Evolutionary conservation across 305 asterid genomes (phyloP).

Genomic region (Solanum hybrid): DNA sequence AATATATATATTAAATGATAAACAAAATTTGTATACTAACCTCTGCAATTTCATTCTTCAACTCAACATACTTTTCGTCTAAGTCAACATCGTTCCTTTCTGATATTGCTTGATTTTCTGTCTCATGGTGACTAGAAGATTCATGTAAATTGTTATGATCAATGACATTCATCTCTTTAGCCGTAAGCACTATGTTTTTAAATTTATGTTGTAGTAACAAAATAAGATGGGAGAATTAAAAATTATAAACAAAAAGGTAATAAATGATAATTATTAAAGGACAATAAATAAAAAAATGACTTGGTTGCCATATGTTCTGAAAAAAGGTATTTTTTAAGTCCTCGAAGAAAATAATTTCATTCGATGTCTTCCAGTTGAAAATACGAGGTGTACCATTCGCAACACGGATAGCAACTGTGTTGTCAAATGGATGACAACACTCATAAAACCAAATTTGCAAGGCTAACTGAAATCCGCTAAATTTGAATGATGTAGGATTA

Average conservation of each 20-base stretch:
- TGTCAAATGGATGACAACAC: not conserved
- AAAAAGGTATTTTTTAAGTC: not conserved
- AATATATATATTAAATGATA: too few relatives aligned
- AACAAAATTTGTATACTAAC: not conserved
- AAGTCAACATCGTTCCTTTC: not conserved
- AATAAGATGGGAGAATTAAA: not conserved
- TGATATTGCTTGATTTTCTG: not conserved
- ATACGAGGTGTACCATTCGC: not conserved
- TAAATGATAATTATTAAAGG: too few relatives aligned
- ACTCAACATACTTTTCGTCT: not conserved
- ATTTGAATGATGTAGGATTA: not conserved
- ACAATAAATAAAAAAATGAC: not conserved
- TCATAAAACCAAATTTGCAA: not conserved
- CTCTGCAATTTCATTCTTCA: not conserved
- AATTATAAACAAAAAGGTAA: too few relatives aligned
- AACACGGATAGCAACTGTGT: not conserved
- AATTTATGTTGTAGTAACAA: not conserved
- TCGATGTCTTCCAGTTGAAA: not conserved
- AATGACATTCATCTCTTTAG: not conserved
- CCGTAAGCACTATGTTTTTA: not conserved
- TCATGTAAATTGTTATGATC: not conserved
- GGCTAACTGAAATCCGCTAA: not conserved
- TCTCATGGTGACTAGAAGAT: not conserved
- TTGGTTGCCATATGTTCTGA: not conserved
- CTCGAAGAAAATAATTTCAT: not conserved